phyloP scores from a whole-genome alignment of 2,329 filamentous ascomycete genomes.

The Annulohypoxylon truncatum region DNA sequence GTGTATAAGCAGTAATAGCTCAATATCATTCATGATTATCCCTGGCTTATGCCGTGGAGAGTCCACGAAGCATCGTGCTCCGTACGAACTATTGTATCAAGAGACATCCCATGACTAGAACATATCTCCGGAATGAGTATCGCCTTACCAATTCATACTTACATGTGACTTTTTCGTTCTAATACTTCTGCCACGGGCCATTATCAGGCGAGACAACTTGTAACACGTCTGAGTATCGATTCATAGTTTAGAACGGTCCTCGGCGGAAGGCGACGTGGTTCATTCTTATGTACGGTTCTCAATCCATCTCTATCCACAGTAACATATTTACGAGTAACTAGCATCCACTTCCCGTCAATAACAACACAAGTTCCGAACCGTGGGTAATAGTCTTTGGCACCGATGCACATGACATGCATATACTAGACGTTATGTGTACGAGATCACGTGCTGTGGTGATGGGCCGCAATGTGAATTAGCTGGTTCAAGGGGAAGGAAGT shows the following conservation, averaged over 20 bases:
- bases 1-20: not conserved
- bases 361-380: slow-evolving; percentile 1
- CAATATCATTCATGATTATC: not conserved
- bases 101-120: not conserved
- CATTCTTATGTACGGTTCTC: not conserved
- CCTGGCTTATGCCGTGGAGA: not conserved
- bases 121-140: not conserved
- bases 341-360: slow-evolving; percentile 19
- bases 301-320: slow-evolving; percentile 12
- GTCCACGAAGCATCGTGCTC: not conserved
- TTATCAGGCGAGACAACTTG: slow-evolving; percentile 9
- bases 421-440: slow-evolving; percentile 6
- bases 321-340: not conserved
- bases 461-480: slow-evolving; percentile 11
- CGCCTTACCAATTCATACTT: not conserved
- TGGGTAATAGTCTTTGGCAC: slow-evolving; percentile 8
- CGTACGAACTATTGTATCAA: not conserved
- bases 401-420: slow-evolving; percentile 27
- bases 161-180: not conserved
- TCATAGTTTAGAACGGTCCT: slow-evolving; percentile 10
- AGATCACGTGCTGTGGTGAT: slow-evolving; percentile 27
- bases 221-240: not conserved
- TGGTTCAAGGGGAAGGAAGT: not conserved
- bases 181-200: slow-evolving; percentile 11
- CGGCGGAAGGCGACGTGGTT: slow-evolving; percentile 18